Base-by-base conservation (phyloP, 2,329 filamentous ascomycete genomes). In the Anthostomella pinea region DNA sequence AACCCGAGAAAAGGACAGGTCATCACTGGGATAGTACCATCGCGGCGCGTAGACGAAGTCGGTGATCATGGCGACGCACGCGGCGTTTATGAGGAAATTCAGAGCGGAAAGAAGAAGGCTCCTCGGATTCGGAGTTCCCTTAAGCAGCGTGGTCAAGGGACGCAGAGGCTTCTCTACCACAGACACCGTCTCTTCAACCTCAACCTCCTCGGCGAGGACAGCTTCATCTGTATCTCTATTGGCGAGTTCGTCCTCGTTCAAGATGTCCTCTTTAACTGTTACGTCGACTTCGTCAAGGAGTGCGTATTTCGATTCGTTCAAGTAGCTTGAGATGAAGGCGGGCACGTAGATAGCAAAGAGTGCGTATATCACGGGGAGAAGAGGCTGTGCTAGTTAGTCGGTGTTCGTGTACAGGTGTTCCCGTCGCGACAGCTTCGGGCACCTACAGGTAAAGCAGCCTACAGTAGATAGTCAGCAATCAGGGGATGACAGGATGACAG, bases 1-100 rank as follows among this genome's bases (percentile, higher is more conserved):
- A 11, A 95, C 69, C 7, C 93, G 78, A 25, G 87, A 86, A 59
- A 98, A 95, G 0, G 89, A 87, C 8, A 95, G 68, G 47, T 94
- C 81, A 18, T 86, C 68, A 17, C 73, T 80, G 4, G 83, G 80
- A 59, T 95, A 74, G 21, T 84, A 75, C 41, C 83, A 61, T 8
- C 79, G 78, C 2, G 85, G 83, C 14, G 85, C 79, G 56, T 86
- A 89, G 10, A 95, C 72, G 24, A 90, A 77, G 60, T 98, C 93
- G 17, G 83, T 72, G 0, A 83, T 77, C 62, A 91, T 77, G 7
- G 77, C 68, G 5, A 88, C 72, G 25, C 93, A 67, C 3, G 74
- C 64, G 13, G 80, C 56, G 59, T 97, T 97, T 58, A 93, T 74
- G 18, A 81, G 63, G 33, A 89, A 77, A 0, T 85, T 87, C 17